Percentiles rank a stretch among this genome's conserved stretches.
These are phyloP conservation scores for Candida frijolesensis DNA, from an alignment of 1,139 yeast genomes.

Conservation along the genomic window DNA sequence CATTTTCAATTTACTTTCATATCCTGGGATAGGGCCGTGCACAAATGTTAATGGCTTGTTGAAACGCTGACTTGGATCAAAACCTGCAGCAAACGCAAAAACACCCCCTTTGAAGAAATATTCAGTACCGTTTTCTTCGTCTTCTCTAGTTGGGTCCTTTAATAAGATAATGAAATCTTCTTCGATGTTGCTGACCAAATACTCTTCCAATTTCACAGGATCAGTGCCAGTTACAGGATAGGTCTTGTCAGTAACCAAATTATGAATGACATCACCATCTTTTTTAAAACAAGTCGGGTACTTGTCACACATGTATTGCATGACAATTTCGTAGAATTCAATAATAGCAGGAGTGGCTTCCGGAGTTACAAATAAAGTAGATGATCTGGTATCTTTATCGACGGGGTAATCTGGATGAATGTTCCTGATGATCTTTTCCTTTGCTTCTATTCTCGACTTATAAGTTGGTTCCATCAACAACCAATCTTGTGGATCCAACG, in stretches of 20 bases:
- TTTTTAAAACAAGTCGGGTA: slow-evolving; percentile 60
- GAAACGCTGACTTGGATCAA: slow-evolving; percentile 61
- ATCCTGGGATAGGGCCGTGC: slow-evolving; percentile 68
- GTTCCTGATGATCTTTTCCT: slow-evolving; percentile 41
- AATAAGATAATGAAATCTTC: slow-evolving; percentile 67
- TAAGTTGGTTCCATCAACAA: slow-evolving; percentile 69
- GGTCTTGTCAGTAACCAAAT: slow-evolving; percentile 42
- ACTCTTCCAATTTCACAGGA: slow-evolving; percentile 38
- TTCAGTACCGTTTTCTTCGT: slow-evolving; percentile 51
- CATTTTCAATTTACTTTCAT: slow-evolving; percentile 51
- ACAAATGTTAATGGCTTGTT: slow-evolving; percentile 54
- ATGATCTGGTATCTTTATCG: slow-evolving; percentile 27
- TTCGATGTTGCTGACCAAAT: slow-evolving; percentile 54
- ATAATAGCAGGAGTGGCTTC: slow-evolving; percentile 51
- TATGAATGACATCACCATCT: slow-evolving; percentile 32
- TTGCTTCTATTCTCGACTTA: slow-evolving; percentile 42
- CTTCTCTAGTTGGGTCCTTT: slow-evolving; percentile 44
- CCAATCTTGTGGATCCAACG: slow-evolving; percentile 61
- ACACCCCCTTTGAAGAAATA: slow-evolving; percentile 66
- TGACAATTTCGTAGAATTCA: slow-evolving; percentile 56
- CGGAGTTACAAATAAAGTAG: slow-evolving; percentile 39
- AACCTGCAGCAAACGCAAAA: slow-evolving; percentile 76
- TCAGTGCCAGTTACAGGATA: slow-evolving; percentile 33
- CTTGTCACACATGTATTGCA: slow-evolving; percentile 50
- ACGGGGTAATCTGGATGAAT: slow-evolving; percentile 38